Conservation (phyloP, 2,329 filamentous ascomycete genomes). For the Aspergillus spinulosporus region DNA sequence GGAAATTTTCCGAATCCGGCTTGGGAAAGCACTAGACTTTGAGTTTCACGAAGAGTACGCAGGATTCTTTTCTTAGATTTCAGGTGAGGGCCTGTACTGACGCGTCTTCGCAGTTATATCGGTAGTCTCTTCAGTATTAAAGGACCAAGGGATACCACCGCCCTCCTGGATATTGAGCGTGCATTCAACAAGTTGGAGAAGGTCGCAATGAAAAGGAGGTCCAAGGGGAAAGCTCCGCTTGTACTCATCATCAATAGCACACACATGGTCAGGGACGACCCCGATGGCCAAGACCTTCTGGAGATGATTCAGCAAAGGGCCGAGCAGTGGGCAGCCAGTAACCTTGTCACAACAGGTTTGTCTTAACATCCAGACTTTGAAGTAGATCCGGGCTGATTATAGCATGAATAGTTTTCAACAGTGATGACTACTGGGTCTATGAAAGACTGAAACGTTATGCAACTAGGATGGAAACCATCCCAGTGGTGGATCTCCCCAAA, state of each 20-base stretch:
- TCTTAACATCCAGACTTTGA: background rate
- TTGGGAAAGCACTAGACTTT: constrained; percentile 92
- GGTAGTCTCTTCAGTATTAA: constrained; percentile 93
- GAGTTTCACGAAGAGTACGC: constrained; percentile 94
- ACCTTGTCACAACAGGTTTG: constrained; percentile 71
- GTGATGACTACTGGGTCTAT: constrained; percentile 98
- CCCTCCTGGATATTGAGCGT: constrained; percentile 90
- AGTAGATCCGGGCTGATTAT: background rate
- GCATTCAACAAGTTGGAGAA: constrained; percentile 98
- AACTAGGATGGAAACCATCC: constrained; percentile 90
- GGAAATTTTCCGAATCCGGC: constrained; percentile 88
- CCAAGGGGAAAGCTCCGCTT: constrained; percentile 65
- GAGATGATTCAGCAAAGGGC: constrained; percentile 94
- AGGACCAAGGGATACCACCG: constrained; percentile 86
- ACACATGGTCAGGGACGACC: constrained; percentile 86
- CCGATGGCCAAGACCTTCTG: constrained; percentile 87
- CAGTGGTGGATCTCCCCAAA: constrained; percentile 80
- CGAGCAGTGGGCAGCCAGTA: constrained; percentile 92
- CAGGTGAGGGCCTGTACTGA: constrained; percentile 12
- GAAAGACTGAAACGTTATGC: constrained; percentile 89
- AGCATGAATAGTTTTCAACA: constrained; percentile 71
- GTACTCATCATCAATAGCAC: constrained; percentile 94
- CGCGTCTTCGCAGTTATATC: constrained; percentile 54
- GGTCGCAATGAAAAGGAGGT: constrained; percentile 70
- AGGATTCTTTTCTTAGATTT: background rate